These are phyloP conservation scores for Paramecium bursaria DNA, from an alignment of 73 alveolate genomes.

Conservation along the genomic window DNA sequence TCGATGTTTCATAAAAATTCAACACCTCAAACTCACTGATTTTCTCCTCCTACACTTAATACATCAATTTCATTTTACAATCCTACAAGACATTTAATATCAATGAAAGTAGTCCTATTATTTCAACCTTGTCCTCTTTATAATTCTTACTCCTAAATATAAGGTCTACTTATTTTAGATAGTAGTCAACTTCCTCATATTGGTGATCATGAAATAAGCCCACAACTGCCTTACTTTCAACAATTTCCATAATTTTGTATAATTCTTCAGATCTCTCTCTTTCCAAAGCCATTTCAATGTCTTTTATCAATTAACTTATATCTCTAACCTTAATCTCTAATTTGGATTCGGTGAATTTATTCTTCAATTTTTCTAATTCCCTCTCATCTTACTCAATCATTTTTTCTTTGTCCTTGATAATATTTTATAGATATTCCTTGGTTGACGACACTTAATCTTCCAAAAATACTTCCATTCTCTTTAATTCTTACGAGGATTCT, in stretches of 20 bases:
- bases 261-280: slow-evolving; percentile 16
- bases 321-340: slow-evolving; percentile 9
- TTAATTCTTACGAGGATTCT: too few relatives aligned
- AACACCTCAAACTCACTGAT: neutral
- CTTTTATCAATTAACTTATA: neutral
- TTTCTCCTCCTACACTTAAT: slow-evolving; percentile 8
- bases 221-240: slow-evolving; percentile 42
- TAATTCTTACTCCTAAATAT: slow-evolving; percentile 19
- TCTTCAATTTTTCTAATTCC: slow-evolving; percentile 35
- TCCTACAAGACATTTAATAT: neutral
- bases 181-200: slow-evolving; percentile 23
- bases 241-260: slow-evolving; percentile 17
- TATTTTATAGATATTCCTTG: neutral
- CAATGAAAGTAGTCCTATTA: slow-evolving; percentile 13
- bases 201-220: slow-evolving; percentile 43
- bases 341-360: slow-evolving; percentile 1
- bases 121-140: slow-evolving; percentile 29
- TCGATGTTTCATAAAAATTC: slow-evolving; percentile 4
- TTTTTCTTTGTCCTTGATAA: slow-evolving; percentile 53
- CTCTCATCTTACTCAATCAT: slow-evolving; percentile 29
- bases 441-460: too few relatives aligned
- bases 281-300: slow-evolving; percentile 41
- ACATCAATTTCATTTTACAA: neutral
- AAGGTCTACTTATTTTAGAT: neutral
- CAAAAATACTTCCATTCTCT: too few relatives aligned